Evolutionary conservation across 257 asterid genomes (phyloP), one percentile per base, ranked within the genome.

Genomic region (Avicennia marina): DNA sequence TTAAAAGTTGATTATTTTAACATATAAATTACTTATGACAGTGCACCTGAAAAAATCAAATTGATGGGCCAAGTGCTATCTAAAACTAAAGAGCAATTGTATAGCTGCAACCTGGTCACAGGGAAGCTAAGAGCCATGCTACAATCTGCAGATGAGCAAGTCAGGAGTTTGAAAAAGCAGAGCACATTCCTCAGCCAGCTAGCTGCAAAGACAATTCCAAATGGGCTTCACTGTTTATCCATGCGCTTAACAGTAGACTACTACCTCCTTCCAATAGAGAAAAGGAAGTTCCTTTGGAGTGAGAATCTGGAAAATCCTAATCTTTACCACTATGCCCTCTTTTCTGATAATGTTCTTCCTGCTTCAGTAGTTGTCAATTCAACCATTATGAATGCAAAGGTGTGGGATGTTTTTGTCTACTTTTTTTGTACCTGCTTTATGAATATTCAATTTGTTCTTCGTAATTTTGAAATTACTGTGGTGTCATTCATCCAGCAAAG

Each of bases 311-410:
- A 84, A 74, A 84, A 89, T 77, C 86, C 96, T 24, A 71, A 72
- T 17, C 95, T 89, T 46, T 77, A 86, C 78, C 98, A 93, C 69
- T 93, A 93, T 74, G 95, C 98, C 46, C 83, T 93, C 62, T 93
- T 93, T 67, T 93, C 98, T 33, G 98, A 89, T 70, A 93, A 89
- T 67, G 98, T 89, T 57, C 94, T 93, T 58, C 97, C 97, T 72
- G 97, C 96, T 69, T 85, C 97, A 51, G 95, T 88, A 29, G 98
- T 91, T 51, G 98, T 91, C 69, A 91, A 88, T 78, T 91, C 97
- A 32, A 73, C 98, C 62, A 69, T 88, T 52, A 65, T 56, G 73
- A 89, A 91, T 77, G 89, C 95, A 66, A 83, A 88, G 97, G 98
- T 91, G 52, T 57, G 56, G 26, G 25, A n/a, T n/a, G n/a, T 21